These are phyloP conservation scores for Bassia scoparia DNA, from an alignment of 148 eudicot species.

Conservation along the genomic window DNA sequence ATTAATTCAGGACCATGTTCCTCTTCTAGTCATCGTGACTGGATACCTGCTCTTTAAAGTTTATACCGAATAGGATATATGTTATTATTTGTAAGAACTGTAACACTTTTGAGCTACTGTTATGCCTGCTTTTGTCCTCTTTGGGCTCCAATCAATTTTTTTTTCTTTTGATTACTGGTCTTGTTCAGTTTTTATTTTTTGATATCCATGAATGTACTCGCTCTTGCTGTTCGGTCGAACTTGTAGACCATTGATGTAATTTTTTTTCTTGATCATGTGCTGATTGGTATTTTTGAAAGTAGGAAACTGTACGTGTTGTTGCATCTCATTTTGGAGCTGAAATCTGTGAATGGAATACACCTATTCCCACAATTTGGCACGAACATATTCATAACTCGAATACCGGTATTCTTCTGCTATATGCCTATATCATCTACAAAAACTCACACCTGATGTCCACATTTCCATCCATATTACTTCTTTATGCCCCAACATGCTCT, in stretches of 20 bases:
- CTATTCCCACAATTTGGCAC: constrained; percentile 93
- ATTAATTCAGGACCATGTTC: too few relatives aligned
- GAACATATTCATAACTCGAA: constrained; percentile 70
- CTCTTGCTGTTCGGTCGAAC: neutral
- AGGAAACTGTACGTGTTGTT: constrained; percentile 71
- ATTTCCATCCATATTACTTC: neutral
- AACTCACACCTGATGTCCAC: neutral
- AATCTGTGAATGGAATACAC: constrained; percentile 87
- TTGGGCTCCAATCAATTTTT: neutral
- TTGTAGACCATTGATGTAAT: neutral
- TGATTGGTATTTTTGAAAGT: constrained; percentile 23
- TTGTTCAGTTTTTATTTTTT: neutral
- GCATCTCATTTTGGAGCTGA: constrained; percentile 71
- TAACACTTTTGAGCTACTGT: neutral
- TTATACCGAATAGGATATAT: neutral
- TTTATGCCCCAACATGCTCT: too few relatives aligned
- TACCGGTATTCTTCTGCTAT: constrained; percentile 46
- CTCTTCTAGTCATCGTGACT: too few relatives aligned
- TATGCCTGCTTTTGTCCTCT: neutral
- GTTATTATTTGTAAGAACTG: neutral
- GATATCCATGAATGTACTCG: neutral
- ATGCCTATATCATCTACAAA: neutral
- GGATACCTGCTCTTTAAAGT: neutral
- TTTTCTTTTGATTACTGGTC: too few relatives aligned
- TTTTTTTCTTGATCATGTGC: neutral